Percentiles rank a stretch among this genome's conserved stretches.
Evolutionary conservation across 139 green algal genomes (phyloP).

Genomic region (Trebouxia sp.): DNA sequence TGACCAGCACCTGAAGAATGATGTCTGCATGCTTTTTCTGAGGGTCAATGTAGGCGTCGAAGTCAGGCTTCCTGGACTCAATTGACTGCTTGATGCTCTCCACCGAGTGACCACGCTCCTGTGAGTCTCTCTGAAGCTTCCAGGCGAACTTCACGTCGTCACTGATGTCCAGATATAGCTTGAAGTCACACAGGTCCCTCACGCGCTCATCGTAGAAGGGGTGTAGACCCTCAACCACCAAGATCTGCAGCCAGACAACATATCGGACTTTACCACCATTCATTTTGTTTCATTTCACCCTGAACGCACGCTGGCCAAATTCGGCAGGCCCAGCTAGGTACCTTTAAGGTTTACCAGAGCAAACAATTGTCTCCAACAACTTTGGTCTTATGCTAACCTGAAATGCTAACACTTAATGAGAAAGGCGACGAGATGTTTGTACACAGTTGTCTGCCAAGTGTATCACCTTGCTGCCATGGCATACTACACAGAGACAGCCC

Average conservation of each 20-base stretch:
- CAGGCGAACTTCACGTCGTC: constrained; percentile 99
- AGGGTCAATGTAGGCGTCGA: constrained; percentile 98
- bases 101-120: constrained; percentile 96
- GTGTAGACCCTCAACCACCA: constrained; percentile 99
- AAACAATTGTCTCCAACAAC: no score
- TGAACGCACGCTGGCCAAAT: no score
- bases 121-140: constrained; percentile 99
- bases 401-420: no score
- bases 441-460: no score
- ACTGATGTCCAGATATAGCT: constrained; percentile 99
- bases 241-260: constrained; percentile 58
- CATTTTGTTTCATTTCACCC: no score
- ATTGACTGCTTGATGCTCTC: constrained; percentile 99
- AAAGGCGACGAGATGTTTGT: no score
- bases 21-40: constrained; percentile 99
- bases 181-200: constrained; percentile 96
- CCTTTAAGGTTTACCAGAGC: no score
- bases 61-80: constrained; percentile 98
- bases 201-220: constrained; percentile 98
- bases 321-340: no score
- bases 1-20: constrained; percentile 86
- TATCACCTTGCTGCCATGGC: no score
- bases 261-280: no score
- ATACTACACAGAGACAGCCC: no score
- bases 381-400: no score